A percentile compares a stretch with the other conserved stretches of the same genome.
Evolutionary conservation across 352 stramenopile species (phyloP).

Genomic region (Pythium biforme): DNA sequence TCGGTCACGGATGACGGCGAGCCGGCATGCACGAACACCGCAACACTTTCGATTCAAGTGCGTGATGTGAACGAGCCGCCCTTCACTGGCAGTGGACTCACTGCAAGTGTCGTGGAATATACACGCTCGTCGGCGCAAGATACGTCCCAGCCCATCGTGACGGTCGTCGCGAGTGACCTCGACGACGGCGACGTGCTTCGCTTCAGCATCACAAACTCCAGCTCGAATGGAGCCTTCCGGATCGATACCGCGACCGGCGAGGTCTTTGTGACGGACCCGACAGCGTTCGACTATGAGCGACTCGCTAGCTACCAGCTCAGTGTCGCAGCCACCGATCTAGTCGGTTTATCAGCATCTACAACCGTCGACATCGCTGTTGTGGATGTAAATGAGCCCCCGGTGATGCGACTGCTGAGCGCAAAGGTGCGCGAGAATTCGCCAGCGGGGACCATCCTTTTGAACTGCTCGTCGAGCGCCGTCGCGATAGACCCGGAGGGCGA

Average conservation of each 20-base stretch:
- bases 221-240: conserved; percentile 33
- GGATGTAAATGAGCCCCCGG: conserved; percentile 48
- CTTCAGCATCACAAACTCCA: conserved; percentile 27
- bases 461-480: not conserved
- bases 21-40: conserved; percentile 18
- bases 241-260: conserved; percentile 38
- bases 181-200: conserved; percentile 23
- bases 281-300: conserved; percentile 45
- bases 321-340: conserved; percentile 30
- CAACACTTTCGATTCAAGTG: conserved; percentile 21
- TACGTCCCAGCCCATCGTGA: conserved; percentile 25
- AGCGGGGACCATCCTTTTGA: conserved; percentile 26
- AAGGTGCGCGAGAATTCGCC: conserved; percentile 25
- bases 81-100: conserved; percentile 23
- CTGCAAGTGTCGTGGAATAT: conserved; percentile 41
- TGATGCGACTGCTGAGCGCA: conserved; percentile 25
- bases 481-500: conserved; percentile 30
- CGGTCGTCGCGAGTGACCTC: conserved; percentile 15
- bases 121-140: conserved; percentile 28
- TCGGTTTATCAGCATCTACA: conserved; percentile 28
- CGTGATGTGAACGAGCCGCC: conserved; percentile 55
- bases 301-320: conserved; percentile 13
- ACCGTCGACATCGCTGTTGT: conserved; percentile 36
- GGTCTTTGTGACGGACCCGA: conserved; percentile 38
- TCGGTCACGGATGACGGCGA: conserved; percentile 27